Evolutionary conservation across 306 rosid genomes (phyloP).

Genomic region (Geum urbanum): DNA sequence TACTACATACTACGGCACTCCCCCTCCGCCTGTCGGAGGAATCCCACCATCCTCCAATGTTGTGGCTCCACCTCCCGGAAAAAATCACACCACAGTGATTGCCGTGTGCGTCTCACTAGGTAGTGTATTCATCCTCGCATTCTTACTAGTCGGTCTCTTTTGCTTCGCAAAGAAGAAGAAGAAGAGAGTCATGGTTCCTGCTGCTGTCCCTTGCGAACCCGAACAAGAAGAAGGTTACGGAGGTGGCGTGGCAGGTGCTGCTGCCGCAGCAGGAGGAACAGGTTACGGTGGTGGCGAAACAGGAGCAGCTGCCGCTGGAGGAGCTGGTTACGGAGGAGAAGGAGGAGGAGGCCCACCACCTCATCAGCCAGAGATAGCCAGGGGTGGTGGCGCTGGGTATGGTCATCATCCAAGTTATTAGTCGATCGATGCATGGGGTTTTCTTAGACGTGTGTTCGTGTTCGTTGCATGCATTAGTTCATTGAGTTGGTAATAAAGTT

Average conservation of each 20-base stretch:
- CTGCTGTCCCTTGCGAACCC: conserved; percentile 25
- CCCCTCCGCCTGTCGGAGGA: conserved; percentile 19
- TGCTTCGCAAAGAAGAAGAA: conserved; percentile 46
- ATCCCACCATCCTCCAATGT: conserved; percentile 26
- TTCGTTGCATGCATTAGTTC: conserved; percentile 8
- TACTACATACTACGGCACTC: not conserved
- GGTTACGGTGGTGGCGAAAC: not conserved
- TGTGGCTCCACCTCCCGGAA: conserved; percentile 28
- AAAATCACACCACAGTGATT: conserved; percentile 42
- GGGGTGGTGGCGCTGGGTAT: conserved; percentile 5
- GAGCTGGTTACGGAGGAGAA: not conserved
- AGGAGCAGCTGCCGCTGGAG: not conserved
- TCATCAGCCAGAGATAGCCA: not conserved
- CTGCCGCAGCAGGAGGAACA: conserved; percentile 5
- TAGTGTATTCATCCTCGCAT: conserved; percentile 37
- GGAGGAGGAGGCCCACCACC: not conserved
- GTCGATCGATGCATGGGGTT: not conserved
- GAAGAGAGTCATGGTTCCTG: conserved; percentile 36
- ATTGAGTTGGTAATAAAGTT: conserved; percentile 9
- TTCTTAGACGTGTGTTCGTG: conserved; percentile 2
- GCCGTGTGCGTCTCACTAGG: conserved; percentile 53
- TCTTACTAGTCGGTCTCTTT: conserved; percentile 39
- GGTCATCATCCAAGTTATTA: conserved; percentile 15
- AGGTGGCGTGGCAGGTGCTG: not conserved
- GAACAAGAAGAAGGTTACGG: conserved; percentile 14